Evolutionary conservation across 441 rosid genomes (phyloP).

Genomic region (Theobroma grandiflorum): DNA sequence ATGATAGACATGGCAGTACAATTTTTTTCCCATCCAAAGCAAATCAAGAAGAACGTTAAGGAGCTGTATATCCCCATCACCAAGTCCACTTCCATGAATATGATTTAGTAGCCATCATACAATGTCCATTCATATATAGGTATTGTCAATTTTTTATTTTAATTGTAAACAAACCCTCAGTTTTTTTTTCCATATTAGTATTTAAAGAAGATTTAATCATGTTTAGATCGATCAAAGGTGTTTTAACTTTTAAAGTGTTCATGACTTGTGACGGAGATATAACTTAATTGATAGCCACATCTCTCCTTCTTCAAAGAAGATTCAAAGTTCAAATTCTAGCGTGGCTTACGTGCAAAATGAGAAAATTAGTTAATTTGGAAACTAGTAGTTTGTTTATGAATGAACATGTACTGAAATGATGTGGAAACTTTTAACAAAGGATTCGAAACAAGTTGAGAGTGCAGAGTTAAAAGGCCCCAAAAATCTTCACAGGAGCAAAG

Average conservation of each 20-base stretch:
- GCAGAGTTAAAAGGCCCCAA: background rate
- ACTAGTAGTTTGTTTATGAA: no score
- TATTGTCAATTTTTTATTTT: slow-evolving; percentile 8
- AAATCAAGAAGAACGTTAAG: slow-evolving; percentile 25
- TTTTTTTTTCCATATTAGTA: background rate
- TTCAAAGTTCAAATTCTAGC: background rate
- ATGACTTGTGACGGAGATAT: background rate
- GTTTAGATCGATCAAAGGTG: background rate
- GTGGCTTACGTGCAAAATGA: background rate
- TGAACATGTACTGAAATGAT: background rate
- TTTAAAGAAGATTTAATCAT: background rate
- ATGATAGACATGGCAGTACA: slow-evolving; percentile 16
- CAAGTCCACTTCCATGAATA: slow-evolving; percentile 24
- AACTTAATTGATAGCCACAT: no score
- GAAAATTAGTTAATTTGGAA: background rate
- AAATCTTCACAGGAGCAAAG: background rate
- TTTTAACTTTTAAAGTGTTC: background rate
- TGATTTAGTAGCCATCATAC: slow-evolving; percentile 18
- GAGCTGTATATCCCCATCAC: slow-evolving; percentile 28
- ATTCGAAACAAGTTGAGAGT: background rate
- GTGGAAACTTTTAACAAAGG: background rate
- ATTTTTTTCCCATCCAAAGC: background rate
- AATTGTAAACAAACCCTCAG: background rate
- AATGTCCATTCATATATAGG: background rate
- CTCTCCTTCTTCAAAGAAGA: background rate